Evolutionary conservation across 139 green algal genomes (phyloP), one percentile per base, ranked within the genome.

Genomic region (Closterium sp.): DNA sequence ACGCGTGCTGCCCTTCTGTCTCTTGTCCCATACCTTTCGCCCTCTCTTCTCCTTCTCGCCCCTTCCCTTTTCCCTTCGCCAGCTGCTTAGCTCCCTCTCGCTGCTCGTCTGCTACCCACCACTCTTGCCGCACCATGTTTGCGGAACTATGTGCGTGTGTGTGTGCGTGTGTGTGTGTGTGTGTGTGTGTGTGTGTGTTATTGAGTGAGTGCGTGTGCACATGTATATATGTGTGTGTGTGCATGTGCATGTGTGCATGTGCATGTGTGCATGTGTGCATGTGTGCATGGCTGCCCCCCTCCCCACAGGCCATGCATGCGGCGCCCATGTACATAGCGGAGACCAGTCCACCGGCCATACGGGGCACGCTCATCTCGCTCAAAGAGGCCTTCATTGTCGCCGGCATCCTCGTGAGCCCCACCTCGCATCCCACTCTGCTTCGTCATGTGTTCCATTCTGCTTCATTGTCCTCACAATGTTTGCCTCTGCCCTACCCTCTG

Each of bases 251-350:
- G 28, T 90, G 38, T 9, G 34, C 27, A 2, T 2, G 6, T 17
- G 27, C 30, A 7, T 86, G 87, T 17, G 2, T 31, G n/a, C 87
- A 5, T 85, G 34, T 79, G 38, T 79, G 62, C 62, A 86, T 79
- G 88, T 11, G 13, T 50, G 38, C 38, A 50, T 13, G 0, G 1
- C 38, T 50, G 38, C 38, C 38, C 38, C 38, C n/a, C n/a, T 3
- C 32, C 27, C 28, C 31, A 4, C 90, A 93, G 90, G 90, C 97
- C 10, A 99, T 99, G 97, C 97, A 99, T 94, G 97, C 95, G 11
- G 97, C 97, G 9, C 97, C 97, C 1, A 96, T 98, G 21, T 99
- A 99, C 96, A 99, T 99, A 45, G 95, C 96, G 31, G 97, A 99
- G 94, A 98, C 97, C 0, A 94, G 95, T 11, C 97, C 97, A 3